Percentiles rank a stretch among this genome's conserved stretches.
phyloP scores from a whole-genome alignment of 805 yeast genomes.

The Candida vaughaniae region DNA sequence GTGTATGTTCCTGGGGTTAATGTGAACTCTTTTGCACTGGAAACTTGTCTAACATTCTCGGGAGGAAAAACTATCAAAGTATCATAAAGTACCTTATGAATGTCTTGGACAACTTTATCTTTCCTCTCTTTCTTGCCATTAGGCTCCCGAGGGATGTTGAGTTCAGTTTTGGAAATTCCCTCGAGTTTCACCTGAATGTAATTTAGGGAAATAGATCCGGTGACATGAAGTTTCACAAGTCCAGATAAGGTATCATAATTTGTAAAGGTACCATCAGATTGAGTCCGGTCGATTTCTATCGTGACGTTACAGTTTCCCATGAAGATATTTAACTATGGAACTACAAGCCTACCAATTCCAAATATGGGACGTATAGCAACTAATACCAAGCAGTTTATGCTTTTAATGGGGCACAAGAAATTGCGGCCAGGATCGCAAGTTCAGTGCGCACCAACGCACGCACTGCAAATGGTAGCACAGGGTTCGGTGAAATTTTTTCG shows the following conservation, averaged over 20 bases:
- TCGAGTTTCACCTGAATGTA: constrained; percentile 53
- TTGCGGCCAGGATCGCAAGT: no score
- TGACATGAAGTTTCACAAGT: constrained; percentile 34
- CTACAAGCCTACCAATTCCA: no score
- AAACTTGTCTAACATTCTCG: constrained; percentile 43
- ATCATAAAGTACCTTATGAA: constrained; percentile 50
- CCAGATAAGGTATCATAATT: constrained; percentile 47
- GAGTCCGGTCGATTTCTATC: constrained; percentile 30
- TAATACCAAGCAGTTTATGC: no score
- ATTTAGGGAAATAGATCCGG: constrained; percentile 42
- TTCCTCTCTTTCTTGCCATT: constrained; percentile 16
- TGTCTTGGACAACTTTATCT: constrained; percentile 27
- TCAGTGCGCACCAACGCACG: no score
- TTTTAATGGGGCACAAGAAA: no score
- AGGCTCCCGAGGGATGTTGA: constrained; percentile 26
- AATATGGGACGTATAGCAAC: no score
- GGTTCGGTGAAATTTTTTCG: no score
- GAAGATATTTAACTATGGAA: no score
- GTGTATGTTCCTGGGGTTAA: constrained; percentile 50
- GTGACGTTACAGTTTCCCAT: constrained; percentile 24
- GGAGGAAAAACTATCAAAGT: constrained; percentile 54
- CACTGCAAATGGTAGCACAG: no score
- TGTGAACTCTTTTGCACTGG: constrained; percentile 44
- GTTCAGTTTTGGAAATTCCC: constrained; percentile 43
- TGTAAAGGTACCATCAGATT: constrained; percentile 44